Percentiles rank a stretch among this genome's conserved stretches.
Conservation (phyloP, 345 rosid species). For the Camelina neglecta region DNA sequence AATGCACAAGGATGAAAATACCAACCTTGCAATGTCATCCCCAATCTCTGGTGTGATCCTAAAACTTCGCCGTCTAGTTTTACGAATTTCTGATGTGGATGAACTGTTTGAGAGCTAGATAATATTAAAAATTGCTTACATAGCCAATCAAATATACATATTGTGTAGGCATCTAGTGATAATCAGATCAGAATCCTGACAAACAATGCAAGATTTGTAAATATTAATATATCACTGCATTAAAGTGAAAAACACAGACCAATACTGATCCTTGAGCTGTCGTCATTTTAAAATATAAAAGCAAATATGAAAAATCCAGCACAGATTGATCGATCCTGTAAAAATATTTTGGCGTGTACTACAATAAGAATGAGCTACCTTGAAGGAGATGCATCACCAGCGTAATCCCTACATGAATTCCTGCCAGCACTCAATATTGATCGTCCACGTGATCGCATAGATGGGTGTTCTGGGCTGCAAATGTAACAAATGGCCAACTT, state of each 20-base stretch:
- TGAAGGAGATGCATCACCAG: slow-evolving; percentile 71
- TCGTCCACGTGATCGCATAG: slow-evolving; percentile 70
- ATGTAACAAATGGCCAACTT: slow-evolving; percentile 39
- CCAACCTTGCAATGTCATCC: slow-evolving; percentile 97
- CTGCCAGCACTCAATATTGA: slow-evolving; percentile 88
- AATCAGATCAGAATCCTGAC: slow-evolving; percentile 16
- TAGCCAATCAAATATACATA: slow-evolving; percentile 32
- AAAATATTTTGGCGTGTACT: neutral
- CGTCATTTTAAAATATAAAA: neutral
- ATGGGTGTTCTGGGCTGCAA: slow-evolving; percentile 95
- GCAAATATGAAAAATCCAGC: neutral
- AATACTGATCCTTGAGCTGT: slow-evolving; percentile 10
- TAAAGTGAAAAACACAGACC: slow-evolving; percentile 17
- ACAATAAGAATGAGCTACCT: slow-evolving; percentile 55
- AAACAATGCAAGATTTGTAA: neutral
- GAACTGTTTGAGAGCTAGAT: slow-evolving; percentile 71
- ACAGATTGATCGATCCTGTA: neutral
- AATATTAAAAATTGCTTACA: slow-evolving; percentile 25
- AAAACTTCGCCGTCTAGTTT: slow-evolving; percentile 85
- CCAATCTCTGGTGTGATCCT: slow-evolving; percentile 98
- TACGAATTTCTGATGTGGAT: slow-evolving; percentile 78
- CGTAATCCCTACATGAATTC: slow-evolving; percentile 62
- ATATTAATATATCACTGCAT: slow-evolving; percentile 10
- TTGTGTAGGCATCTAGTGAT: slow-evolving; percentile 1
- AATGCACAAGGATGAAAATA: slow-evolving; percentile 30